Evolutionary conservation across 2,329 filamentous ascomycete genomes (phyloP), one percentile per base, ranked within the genome.

Genomic region (Didymella arachidicola): DNA sequence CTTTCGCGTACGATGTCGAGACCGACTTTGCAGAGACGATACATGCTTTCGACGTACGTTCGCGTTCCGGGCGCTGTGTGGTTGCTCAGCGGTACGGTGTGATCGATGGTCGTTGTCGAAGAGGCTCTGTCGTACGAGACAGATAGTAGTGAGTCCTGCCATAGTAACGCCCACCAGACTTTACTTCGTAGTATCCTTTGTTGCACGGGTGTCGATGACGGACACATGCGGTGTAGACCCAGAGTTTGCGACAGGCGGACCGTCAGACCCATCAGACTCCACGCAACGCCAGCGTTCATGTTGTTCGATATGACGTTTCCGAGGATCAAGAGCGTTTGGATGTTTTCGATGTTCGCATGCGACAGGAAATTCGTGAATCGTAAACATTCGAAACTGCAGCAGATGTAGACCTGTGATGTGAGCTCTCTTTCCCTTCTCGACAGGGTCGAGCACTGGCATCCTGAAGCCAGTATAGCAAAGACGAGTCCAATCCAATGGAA

Each of bases 331-430:
- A 88, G 78, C 0, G 85, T 86, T 68, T 88, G 85, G 36, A 88
- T 86, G 41, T 83, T 86, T 61, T 87, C 84, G 34, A 87, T 76
- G 4, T 82, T 85, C 27, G 86, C 83, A 57, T 86, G 83, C 0
- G 86, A 87, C 7, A 88, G 70, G 69, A 87, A 88, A 63, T 88
- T 88, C 25, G 84, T 86, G 73, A 87, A 85, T 18, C 86, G 83
- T 26, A 88, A 78, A 66, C 86, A 87, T 70, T 88, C 86, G 61
- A 88, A 87, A 47, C 84, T 86, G 72, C 86, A 88, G 74, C 86
- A 88, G 4, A 87, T 81, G 70, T 87, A 88, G 29, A 88, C 86
- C 67, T 87, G 86, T 10, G 86, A 88, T 7, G 85, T 87, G 64
- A 88, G 72, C 66, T 88, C 86, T 61, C 86, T 75, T 68, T 88